Evolutionary conservation across 805 yeast genomes (phyloP), one percentile per base, ranked within the genome.

Genomic region (Wickerhamomyces bisporus): DNA sequence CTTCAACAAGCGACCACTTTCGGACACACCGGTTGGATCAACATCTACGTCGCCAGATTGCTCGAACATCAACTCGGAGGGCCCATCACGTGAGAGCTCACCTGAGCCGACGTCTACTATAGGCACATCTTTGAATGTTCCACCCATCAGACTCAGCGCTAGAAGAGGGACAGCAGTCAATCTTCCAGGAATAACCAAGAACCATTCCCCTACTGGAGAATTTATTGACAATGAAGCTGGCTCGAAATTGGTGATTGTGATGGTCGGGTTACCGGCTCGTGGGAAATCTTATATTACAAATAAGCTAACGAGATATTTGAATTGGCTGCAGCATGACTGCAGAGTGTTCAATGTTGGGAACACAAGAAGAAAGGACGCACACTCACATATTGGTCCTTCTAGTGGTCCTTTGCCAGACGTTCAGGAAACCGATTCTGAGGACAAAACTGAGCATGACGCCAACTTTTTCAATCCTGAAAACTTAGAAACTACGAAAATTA

Each of bases 201-300:
- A 89, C 1, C 40, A 35, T 23, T 77, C 88, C 0, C 93, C 95
- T 1, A 77, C 79, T 1, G 66, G 73, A 16, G 59, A 58, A 26
- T 27, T 36, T 24, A 21, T 27, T 3, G 46, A 41, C 14, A 48
- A 65, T 36, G 96, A 87, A 53, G 79, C 84, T 5, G 91, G 87
- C 1, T 77, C 88, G 12, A 84, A 87, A 55, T 70, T 91, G 37
- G 95, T 91, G 13, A 86, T 91, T 42, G 94, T 93, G 15, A 91
- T 91, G 98, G 96, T 91, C 13, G 98, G 98, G 0, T 60, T 83
- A 12, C 98, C 98, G 0, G 97, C 97, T 0, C 70, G 97, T 38
- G 98, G 98, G 3, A 91, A 91, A 60, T 84, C 95, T 2, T 93
- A 89, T 58, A 79, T 91, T 45, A 87, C 97, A 36, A 91, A 88